Evolutionary conservation across 352 stramenopile genomes (phyloP).

Genomic region (Globisporangium iwayamae): DNA sequence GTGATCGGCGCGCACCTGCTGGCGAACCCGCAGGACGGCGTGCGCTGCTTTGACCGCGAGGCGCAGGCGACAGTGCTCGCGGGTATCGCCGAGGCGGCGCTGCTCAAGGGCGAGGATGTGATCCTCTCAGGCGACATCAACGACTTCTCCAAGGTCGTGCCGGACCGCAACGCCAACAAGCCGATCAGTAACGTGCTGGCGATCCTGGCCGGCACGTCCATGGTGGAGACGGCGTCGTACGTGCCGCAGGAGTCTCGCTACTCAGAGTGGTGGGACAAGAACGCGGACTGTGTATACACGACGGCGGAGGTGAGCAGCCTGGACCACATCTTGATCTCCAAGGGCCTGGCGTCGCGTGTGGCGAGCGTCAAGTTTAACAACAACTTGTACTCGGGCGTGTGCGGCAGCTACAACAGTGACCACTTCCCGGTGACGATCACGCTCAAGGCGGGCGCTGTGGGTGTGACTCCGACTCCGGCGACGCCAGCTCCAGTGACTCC

Average conservation of each 20-base stretch:
- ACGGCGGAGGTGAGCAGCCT: conserved; percentile 49
- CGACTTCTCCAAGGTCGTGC: conserved; percentile 47
- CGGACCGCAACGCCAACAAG: conserved; percentile 58
- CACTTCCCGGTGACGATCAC: conserved; percentile 47
- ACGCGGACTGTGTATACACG: conserved; percentile 54
- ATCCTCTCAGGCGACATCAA: conserved; percentile 72
- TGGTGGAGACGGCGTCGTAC: conserved; percentile 44
- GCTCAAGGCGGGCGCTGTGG: no score
- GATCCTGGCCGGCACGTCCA: conserved; percentile 40
- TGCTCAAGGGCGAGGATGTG: conserved; percentile 43
- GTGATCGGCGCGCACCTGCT: conserved; percentile 66
- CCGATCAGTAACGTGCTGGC: conserved; percentile 52
- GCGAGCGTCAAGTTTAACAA: conserved; percentile 46
- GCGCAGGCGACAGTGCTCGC: conserved; percentile 55
- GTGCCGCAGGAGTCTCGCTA: conserved; percentile 37
- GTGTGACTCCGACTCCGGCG: no score
- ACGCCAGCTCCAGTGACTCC: no score
- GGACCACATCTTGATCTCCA: conserved; percentile 62
- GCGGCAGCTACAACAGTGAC: conserved; percentile 54
- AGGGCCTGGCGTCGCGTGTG: conserved; percentile 37
- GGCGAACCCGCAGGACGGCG: conserved; percentile 50
- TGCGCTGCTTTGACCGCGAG: conserved; percentile 57
- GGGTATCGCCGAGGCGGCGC: conserved; percentile 32
- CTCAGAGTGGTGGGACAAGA: conserved; percentile 58
- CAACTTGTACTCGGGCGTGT: conserved; percentile 54